Percentiles rank a stretch among this genome's conserved stretches.
Conservation (phyloP, 2,329 filamentous ascomycete species). For the Arthrobotrys entomopaga region DNA sequence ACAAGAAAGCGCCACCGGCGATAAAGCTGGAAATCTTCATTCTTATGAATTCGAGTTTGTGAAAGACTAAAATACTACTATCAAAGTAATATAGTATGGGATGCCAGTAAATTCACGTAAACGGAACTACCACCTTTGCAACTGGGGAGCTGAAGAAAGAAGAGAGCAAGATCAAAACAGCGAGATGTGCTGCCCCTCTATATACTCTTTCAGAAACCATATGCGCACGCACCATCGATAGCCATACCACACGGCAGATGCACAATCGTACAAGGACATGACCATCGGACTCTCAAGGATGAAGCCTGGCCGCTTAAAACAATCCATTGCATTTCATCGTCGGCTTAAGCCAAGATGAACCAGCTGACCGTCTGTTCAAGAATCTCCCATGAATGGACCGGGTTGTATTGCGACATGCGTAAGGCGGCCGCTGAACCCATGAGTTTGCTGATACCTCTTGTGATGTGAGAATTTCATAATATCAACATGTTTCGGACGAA, state of each 20-base stretch:
- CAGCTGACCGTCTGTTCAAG: slow-evolving; percentile 46
- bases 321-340: background rate
- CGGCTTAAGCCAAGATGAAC: slow-evolving; percentile 15
- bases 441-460: slow-evolving; percentile 1
- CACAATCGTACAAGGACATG: slow-evolving; percentile 38
- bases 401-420: slow-evolving; percentile 37
- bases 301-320: slow-evolving; percentile 9
- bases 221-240: background rate
- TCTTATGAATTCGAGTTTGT: slow-evolving; percentile 39
- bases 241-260: slow-evolving; percentile 22
- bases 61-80: slow-evolving; percentile 35
- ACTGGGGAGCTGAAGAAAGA: slow-evolving; percentile 24
- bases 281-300: slow-evolving; percentile 31
- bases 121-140: slow-evolving; percentile 27
- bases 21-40: slow-evolving; percentile 47
- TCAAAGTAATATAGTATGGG: slow-evolving; percentile 45
- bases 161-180: slow-evolving; percentile 8
- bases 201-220: slow-evolving; percentile 17
- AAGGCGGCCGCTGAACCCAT: slow-evolving; percentile 8
- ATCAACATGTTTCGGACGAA: slow-evolving; percentile 36
- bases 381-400: slow-evolving; percentile 11
- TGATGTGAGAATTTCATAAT: background rate
- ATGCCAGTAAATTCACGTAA: slow-evolving; percentile 13
- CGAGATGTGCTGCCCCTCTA: slow-evolving; percentile 25
- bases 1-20: slow-evolving; percentile 40